Evolutionary conservation across 768 basidiomycete species (phyloP).

Genomic region (Tylopilus sp.): DNA sequence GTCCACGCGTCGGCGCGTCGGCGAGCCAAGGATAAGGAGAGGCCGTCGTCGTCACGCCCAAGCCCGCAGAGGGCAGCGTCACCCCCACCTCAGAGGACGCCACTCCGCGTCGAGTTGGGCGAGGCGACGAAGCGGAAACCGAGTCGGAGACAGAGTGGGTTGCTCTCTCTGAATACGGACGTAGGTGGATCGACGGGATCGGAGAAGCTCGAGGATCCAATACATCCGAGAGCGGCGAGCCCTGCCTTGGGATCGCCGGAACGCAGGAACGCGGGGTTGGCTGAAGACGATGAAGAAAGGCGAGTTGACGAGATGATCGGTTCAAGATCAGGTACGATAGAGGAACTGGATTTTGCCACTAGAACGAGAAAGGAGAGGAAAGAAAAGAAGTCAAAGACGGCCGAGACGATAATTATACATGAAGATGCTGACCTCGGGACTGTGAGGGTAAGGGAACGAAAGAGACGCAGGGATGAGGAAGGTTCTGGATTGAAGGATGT

Average conservation of each 20-base stretch:
- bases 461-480: conserved; percentile 38
- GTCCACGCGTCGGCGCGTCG: conserved; percentile 38
- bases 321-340: conserved; percentile 11
- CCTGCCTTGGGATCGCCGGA: conserved; percentile 66
- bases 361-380: conserved; percentile 45
- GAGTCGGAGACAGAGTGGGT: conserved; percentile 45
- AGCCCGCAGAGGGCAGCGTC: too few species aligned
- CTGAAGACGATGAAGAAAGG: conserved; percentile 56
- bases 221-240: conserved; percentile 56
- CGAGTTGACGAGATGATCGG: conserved; percentile 30
- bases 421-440: conserved; percentile 25
- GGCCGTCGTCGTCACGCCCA: conserved; percentile 47
- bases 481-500: conserved; percentile 53
- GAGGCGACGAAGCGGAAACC: conserved; percentile 30
- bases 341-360: conserved; percentile 15
- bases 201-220: conserved; percentile 30
- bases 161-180: conserved; percentile 43
- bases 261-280: conserved; percentile 51
- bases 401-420: conserved; percentile 15
- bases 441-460: conserved; percentile 37
- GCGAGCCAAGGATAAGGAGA: conserved; percentile 47
- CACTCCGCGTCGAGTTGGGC: conserved; percentile 34
- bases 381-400: conserved; percentile 26
- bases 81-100: conserved; percentile 35
- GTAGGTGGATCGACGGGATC: conserved; percentile 28